phyloP scores from a whole-genome alignment of 2,329 filamentous ascomycete genomes.

The Fusarium longipes region DNA sequence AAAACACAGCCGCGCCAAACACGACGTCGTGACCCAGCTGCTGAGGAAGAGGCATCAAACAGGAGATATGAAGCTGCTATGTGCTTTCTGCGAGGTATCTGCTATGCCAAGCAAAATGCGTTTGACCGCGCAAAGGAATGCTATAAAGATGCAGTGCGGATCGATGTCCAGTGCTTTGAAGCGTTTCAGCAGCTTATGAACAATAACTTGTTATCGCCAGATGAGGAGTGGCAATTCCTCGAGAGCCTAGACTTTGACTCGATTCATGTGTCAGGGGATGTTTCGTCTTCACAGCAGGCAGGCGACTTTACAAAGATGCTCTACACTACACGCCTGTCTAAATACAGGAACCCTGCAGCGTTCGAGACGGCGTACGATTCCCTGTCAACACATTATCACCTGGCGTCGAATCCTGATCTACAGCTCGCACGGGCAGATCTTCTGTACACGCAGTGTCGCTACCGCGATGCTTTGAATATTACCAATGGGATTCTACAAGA shows the following conservation, averaged over 20 bases:
- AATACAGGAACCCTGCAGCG: constrained; percentile 87
- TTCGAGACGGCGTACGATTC: constrained; percentile 90
- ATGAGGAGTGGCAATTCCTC: constrained; percentile 90
- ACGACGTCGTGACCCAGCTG: constrained; percentile 50
- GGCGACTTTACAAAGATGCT: constrained; percentile 95
- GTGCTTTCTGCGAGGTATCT: constrained; percentile 94
- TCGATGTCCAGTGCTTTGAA: constrained; percentile 98
- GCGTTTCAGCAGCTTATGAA: constrained; percentile 98
- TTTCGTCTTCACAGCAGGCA: constrained; percentile 81
- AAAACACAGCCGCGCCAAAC: constrained; percentile 52
- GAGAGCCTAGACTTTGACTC: constrained; percentile 91
- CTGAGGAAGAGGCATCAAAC: constrained; percentile 75
- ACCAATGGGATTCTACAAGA: constrained; percentile 84
- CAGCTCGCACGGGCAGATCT: constrained; percentile 90
- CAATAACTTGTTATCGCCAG: constrained; percentile 89
- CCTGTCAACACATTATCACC: constrained; percentile 91
- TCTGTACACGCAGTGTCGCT: constrained; percentile 93
- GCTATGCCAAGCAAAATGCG: constrained; percentile 96
- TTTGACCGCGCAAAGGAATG: constrained; percentile 98
- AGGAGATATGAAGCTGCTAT: constrained; percentile 94
- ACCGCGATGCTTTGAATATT: constrained; percentile 84
- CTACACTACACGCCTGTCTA: constrained; percentile 94
- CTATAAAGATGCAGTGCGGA: constrained; percentile 96
- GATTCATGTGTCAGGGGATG: constrained; percentile 73
- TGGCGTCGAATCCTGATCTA: constrained; percentile 87